A percentile compares a stretch with the other conserved stretches of the same genome.
These are phyloP conservation scores for Eryngium alpinum DNA, from an alignment of 140 eudicot genomes.

Conservation along the genomic window DNA sequence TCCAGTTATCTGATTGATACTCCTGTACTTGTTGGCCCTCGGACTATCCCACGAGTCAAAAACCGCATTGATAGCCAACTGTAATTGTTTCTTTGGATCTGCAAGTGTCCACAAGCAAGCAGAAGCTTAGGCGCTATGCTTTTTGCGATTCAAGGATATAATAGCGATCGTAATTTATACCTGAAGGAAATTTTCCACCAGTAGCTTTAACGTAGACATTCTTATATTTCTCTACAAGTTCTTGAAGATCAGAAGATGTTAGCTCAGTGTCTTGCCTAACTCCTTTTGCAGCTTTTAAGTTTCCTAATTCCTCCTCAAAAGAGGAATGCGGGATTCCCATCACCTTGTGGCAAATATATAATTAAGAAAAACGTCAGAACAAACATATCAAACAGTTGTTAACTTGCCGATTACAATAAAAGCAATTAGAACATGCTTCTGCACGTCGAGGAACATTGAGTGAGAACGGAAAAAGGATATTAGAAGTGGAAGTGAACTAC, in stretches of 20 bases:
- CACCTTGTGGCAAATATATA: conserved; percentile 44
- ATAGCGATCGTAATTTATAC: conserved; percentile 28
- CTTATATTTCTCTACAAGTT: conserved; percentile 83
- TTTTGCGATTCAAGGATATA: neutral
- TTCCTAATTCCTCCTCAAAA: conserved; percentile 73
- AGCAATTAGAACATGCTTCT: neutral
- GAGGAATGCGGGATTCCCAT: conserved; percentile 82
- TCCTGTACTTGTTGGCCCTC: conserved; percentile 81
- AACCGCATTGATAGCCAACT: conserved; percentile 90
- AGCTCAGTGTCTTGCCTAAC: conserved; percentile 73
- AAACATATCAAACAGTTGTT: neutral
- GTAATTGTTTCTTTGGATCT: conserved; percentile 83
- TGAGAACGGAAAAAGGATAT: neutral
- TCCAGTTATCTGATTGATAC: conserved; percentile 86
- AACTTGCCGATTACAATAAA: neutral
- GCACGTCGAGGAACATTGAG: neutral
- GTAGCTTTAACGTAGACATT: conserved; percentile 67
- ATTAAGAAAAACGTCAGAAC: neutral
- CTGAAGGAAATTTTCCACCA: conserved; percentile 87
- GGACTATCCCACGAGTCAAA: conserved; percentile 99
- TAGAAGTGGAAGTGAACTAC: conserved; percentile 27
- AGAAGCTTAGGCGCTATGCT: neutral
- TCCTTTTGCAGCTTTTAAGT: conserved; percentile 55
- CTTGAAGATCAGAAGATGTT: conserved; percentile 85
- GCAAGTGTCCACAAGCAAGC: conserved; percentile 13